Base-by-base conservation (phyloP, 352 stramenopile genomes). In the Globisporangium spiculum region DNA sequence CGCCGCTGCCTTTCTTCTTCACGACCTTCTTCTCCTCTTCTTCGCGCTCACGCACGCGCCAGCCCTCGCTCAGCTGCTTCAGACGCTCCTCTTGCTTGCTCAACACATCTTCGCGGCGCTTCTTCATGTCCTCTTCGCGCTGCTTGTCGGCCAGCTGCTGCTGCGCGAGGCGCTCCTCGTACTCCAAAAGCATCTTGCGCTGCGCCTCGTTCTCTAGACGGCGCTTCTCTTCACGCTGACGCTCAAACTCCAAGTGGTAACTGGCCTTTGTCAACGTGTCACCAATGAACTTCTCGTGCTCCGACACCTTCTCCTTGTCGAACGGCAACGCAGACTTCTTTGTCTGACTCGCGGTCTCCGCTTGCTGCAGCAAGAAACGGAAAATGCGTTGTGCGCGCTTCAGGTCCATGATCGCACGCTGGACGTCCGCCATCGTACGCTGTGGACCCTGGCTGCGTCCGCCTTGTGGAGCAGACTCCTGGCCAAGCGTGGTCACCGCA, bases 241-340 rank as follows among this genome's bases (percentile, higher is more conserved):
- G 86, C 66, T 96, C 89, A 54, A 95, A 96, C 74, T 96, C 89
- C 78, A 96, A 86, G 73, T 96, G 89, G 68, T 91, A 92, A 70
- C 84, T 94, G 0, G 89, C 89, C 67, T 96, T 96, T 3, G 84
- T 93, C 38, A 96, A 70, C 5, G 89, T 96, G 60, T 96, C 89
- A 4, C 80, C 80, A 66, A 87, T 94, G 67, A 95, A 96, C 67
- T 93, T 94, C 52, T 92, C 89, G 71, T 96, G 89, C 62, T 96
- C 89, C 14, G 79, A 84, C 7, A 93, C 80, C 69, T 96, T 96
- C 61, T 96, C 89, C 73, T 93, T 92, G 63, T 95, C 89, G 34
- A 94, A 95, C 8, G 83, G 84, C 48, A 93, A 68, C 4, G 77
- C 72, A 18, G 81, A 75, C 56, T 93, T 94, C 66, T 95, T 95